These are phyloP conservation scores for Verticillium dahliae DNA, from an alignment of 2,329 filamentous ascomycete species.

Conservation along the genomic window DNA sequence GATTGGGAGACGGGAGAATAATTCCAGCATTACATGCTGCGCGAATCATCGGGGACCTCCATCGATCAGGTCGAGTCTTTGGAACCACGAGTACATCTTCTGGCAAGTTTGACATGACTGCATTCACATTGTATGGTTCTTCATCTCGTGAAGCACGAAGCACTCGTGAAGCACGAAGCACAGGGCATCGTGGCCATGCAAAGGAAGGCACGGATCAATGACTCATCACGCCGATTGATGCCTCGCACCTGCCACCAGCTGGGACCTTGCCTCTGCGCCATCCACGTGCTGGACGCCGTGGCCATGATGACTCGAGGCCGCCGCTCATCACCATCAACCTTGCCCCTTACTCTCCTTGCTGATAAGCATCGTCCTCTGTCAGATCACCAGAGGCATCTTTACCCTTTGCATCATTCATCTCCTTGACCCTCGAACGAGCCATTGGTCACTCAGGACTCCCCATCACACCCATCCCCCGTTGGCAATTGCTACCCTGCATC, in stretches of 20 bases:
- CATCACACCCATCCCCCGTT: neutral
- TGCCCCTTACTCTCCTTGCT: neutral
- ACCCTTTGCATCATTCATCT: neutral
- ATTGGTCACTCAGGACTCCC: neutral
- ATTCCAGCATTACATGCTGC: no score
- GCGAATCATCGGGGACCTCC: no score
- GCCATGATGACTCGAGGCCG: neutral
- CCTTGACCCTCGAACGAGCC: neutral
- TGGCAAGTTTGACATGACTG: no score
- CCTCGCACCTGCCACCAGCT: neutral
- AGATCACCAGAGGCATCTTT: neutral
- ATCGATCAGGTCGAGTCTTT: no score
- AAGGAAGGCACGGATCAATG: neutral
- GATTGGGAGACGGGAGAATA: no score
- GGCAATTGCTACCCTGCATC: neutral
- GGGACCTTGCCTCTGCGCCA: neutral
- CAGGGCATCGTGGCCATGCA: no score
- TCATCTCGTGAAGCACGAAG: no score
- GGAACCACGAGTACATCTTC: no score
- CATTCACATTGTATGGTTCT: no score
- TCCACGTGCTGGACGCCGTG: neutral
- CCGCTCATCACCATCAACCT: neutral
- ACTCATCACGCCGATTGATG: neutral
- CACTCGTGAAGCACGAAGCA: no score
- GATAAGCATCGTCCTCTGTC: neutral